These are phyloP conservation scores for Suillus tomentosus DNA, from an alignment of 768 basidiomycete genomes.

Conservation along the genomic window DNA sequence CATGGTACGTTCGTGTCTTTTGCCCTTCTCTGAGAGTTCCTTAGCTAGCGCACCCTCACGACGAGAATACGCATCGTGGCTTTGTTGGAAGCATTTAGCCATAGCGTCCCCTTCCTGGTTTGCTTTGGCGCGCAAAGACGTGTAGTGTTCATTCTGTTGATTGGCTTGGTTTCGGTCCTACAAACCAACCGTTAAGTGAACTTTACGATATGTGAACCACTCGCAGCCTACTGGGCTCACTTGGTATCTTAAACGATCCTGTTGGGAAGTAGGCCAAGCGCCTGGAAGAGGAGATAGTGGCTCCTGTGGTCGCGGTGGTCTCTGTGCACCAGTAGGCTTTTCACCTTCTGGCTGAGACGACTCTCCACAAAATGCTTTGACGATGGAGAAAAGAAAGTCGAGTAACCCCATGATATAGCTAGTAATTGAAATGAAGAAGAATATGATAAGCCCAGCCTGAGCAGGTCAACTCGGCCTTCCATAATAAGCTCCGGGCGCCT, in stretches of 20 bases:
- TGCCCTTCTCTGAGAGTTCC: slow-evolving; percentile 77
- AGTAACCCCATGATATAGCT: slow-evolving; percentile 23
- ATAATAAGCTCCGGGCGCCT: not conserved
- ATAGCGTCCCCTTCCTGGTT: slow-evolving; percentile 79
- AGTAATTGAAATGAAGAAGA: not conserved
- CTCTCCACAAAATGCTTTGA: slow-evolving; percentile 26
- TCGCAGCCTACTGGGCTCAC: slow-evolving; percentile 13
- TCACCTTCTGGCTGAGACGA: slow-evolving; percentile 17
- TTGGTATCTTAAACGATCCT: slow-evolving; percentile 20
- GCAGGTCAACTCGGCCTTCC: not conserved
- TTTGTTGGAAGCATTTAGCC: slow-evolving; percentile 67
- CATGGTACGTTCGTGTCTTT: slow-evolving; percentile 77
- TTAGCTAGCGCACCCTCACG: slow-evolving; percentile 83
- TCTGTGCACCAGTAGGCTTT: not conserved
- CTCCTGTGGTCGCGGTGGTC: slow-evolving; percentile 4
- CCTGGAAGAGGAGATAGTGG: slow-evolving; percentile 14
- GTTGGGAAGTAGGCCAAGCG: slow-evolving; percentile 14
- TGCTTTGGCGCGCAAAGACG: slow-evolving; percentile 70
- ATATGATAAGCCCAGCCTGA: not conserved
- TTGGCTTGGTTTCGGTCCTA: slow-evolving; percentile 64
- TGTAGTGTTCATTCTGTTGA: slow-evolving; percentile 70
- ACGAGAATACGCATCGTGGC: slow-evolving; percentile 71
- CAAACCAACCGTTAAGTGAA: slow-evolving; percentile 3
- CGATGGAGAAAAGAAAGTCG: slow-evolving; percentile 30
- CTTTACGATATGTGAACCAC: not conserved